Evolutionary conservation across 805 yeast species (phyloP), one percentile per base, ranked within the genome.

Genomic region (Ogataea angusta): DNA sequence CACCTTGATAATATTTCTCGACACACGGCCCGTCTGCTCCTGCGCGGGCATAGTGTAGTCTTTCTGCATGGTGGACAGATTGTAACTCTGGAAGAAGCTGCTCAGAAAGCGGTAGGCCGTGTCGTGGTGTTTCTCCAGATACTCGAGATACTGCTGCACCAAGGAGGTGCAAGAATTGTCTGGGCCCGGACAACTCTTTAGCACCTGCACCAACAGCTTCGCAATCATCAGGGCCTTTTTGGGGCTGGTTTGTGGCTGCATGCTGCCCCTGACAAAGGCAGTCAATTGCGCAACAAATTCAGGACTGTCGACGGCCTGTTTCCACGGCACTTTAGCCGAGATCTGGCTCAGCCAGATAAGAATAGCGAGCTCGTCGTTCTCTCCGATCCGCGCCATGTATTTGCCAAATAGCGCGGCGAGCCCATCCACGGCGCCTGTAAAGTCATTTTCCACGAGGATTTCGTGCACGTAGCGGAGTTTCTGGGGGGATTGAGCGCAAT

Each of bases 381-480:
- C 28, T 12, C 36, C 22, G 9, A 52, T 17, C 18, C 41, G 30
- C 2, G 21, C 5, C 31, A 55, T 32, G 24, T 59, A 50, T 5
- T 18, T 26, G 1, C 50, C 32, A 36, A 59, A 60, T 13, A 56
- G 49, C 3, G 36, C 28, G 6, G 41, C 47, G 5, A 61, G 34
- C 24, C 56, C 62, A 6, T 56, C 57, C 28, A 49, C 52, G 10
- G 45, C 48, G 34, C 52, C 52, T 16, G 52, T 49, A 16, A 54
- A 39, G 37, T 60, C 65, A 24, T 51, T 42, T 9, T 47, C 54
- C 4, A 62, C 48, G 16, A 60, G 42, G 5, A 56, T 43, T 38
- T 60, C 63, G 35, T 46, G 52, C 3, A 60, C 53, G 33, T 60
- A 62, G n/a, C 43, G 46, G 34, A 61, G 43, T 38, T 58, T 60